Conservation (phyloP, 2,329 filamentous ascomycete genomes). For the Verticillium dahliae region DNA sequence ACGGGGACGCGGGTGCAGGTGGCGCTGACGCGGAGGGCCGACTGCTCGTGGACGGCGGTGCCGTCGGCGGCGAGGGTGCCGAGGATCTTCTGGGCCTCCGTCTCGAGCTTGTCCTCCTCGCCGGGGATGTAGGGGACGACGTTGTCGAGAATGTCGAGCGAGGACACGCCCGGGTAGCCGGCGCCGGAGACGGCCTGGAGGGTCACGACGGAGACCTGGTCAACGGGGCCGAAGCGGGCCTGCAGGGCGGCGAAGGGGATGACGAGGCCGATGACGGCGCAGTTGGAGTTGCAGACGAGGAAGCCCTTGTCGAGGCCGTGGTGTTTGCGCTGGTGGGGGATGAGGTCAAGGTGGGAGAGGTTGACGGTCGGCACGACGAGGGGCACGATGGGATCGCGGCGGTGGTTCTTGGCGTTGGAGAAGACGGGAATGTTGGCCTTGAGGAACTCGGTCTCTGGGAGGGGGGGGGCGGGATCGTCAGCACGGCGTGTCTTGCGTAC, state of each 20-base stretch:
- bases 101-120: constrained; percentile 94
- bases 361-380: constrained; percentile 95
- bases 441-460: constrained; percentile 79
- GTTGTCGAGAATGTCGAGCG: constrained; percentile 95
- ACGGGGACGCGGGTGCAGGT: constrained; percentile 94
- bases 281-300: constrained; percentile 96
- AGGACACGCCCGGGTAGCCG: constrained; percentile 82
- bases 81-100: constrained; percentile 91
- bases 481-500: not conserved
- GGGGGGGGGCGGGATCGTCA: constrained; percentile 9
- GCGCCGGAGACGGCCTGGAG: constrained; percentile 93
- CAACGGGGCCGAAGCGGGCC: constrained; percentile 76
- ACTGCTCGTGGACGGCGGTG: constrained; percentile 72
- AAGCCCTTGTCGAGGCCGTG: constrained; percentile 76
- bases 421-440: constrained; percentile 86
- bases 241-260: constrained; percentile 91
- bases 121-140: constrained; percentile 89
- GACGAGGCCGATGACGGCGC: constrained; percentile 91
- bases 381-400: constrained; percentile 81
- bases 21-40: constrained; percentile 68
- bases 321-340: constrained; percentile 77
- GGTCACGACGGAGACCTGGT: constrained; percentile 72
- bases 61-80: constrained; percentile 64
- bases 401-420: constrained; percentile 97
- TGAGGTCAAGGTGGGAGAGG: constrained; percentile 76